Evolutionary conservation across 768 basidiomycete species (phyloP).

Genomic region (Mycena vulgaris): DNA sequence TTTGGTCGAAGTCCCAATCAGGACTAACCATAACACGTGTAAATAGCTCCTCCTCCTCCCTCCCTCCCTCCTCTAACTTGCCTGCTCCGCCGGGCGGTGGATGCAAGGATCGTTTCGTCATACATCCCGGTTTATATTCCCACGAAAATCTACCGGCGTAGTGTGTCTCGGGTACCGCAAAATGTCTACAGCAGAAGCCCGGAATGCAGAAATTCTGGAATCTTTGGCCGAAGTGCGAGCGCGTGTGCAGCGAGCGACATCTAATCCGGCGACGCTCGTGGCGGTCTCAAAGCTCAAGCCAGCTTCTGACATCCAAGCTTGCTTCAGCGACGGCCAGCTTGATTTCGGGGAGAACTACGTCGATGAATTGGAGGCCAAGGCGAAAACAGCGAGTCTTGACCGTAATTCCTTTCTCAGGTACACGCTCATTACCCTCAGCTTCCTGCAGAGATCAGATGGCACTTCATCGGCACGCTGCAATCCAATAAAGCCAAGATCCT

Average conservation of each 20-base stretch:
- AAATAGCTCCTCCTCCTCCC: too few species aligned
- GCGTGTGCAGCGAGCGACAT: slow-evolving; percentile 53
- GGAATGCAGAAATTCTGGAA: slow-evolving; percentile 66
- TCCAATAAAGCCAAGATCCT: slow-evolving; percentile 95
- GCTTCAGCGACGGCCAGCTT: slow-evolving; percentile 84
- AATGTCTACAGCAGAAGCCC: slow-evolving; percentile 36
- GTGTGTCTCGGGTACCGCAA: not conserved
- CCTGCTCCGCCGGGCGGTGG: too few species aligned
- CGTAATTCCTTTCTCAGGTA: not conserved
- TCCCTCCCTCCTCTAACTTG: too few species aligned
- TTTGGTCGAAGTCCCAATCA: too few species aligned
- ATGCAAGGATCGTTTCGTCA: not conserved
- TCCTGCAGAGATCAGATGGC: slow-evolving; percentile 93
- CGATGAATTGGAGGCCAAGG: slow-evolving; percentile 92
- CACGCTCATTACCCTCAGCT: slow-evolving; percentile 64
- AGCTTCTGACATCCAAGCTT: slow-evolving; percentile 86
- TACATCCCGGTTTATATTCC: not conserved
- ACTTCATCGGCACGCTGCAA: slow-evolving; percentile 95
- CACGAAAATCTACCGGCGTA: not conserved
- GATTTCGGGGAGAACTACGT: slow-evolving; percentile 99
- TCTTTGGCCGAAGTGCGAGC: slow-evolving; percentile 67
- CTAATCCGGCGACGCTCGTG: slow-evolving; percentile 66
- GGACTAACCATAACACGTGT: too few species aligned
- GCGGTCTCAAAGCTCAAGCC: slow-evolving; percentile 97
- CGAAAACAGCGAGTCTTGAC: slow-evolving; percentile 67